Evolutionary conservation across 2,329 filamentous ascomycete species (phyloP).

Genomic region (Fusarium subtropicale): DNA sequence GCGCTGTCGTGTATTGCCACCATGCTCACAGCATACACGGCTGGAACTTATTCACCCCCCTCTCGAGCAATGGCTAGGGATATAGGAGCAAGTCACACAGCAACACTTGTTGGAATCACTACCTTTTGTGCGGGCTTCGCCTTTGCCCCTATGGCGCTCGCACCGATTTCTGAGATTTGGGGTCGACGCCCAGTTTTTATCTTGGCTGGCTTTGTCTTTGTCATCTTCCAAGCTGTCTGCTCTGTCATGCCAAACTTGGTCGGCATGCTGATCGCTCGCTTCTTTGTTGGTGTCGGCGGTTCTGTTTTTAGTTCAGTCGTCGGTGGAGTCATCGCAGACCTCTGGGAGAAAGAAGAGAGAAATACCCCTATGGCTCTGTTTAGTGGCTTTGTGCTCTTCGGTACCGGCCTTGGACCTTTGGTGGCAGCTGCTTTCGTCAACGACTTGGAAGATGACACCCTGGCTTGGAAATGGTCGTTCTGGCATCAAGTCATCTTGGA

Average conservation of each 20-base stretch:
- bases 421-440: constrained; percentile 76
- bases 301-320: constrained; percentile 89
- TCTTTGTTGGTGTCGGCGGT: constrained; percentile 81
- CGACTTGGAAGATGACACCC: constrained; percentile 58
- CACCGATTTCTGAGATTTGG: constrained; percentile 89
- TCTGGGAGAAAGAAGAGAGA: constrained; percentile 81
- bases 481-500: constrained; percentile 84
- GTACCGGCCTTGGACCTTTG: constrained; percentile 83
- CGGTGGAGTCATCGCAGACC: constrained; percentile 89
- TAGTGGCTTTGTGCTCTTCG: constrained; percentile 80
- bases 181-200: constrained; percentile 87
- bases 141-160: constrained; percentile 86
- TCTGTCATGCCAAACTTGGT: constrained; percentile 75
- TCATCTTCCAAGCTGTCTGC: constrained; percentile 77
- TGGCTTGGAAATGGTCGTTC: constrained; percentile 87
- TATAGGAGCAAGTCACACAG: constrained; percentile 73
- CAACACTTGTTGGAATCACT: constrained; percentile 80
- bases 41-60: constrained; percentile 82
- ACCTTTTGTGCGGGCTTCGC: constrained; percentile 85
- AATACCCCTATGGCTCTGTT: constrained; percentile 94
- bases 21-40: constrained; percentile 80
- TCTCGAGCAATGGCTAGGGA: constrained; percentile 72
- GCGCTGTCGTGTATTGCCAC: constrained; percentile 82
- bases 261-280: constrained; percentile 80
- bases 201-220: constrained; percentile 76